These are phyloP conservation scores for Flagelloscypha sp. DNA, from an alignment of 768 basidiomycete species.

Conservation along the genomic window DNA sequence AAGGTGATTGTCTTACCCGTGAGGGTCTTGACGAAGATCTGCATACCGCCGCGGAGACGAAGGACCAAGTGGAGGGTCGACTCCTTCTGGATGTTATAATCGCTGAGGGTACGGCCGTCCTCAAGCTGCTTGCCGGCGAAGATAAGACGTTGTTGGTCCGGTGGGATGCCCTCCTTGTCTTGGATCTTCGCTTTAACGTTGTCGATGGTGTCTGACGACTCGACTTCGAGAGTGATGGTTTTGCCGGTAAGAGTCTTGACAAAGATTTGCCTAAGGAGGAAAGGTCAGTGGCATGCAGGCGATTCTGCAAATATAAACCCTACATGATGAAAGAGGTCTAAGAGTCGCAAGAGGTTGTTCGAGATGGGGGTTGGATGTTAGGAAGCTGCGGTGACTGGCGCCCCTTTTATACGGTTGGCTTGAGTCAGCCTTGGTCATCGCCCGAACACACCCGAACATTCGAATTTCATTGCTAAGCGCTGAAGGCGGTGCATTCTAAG, in stretches of 20 bases:
- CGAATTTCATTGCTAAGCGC: not conserved
- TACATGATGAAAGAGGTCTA: no score
- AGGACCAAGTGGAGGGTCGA: slow-evolving; percentile 86
- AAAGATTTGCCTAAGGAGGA: slow-evolving; percentile 90
- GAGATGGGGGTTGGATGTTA: no score
- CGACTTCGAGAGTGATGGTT: slow-evolving; percentile 85
- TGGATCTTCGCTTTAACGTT: slow-evolving; percentile 81
- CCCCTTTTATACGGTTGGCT: no score
- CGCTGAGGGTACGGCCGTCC: slow-evolving; percentile 84
- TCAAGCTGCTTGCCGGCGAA: slow-evolving; percentile 95
- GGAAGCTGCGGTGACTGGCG: no score
- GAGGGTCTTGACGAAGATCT: slow-evolving; percentile 74
- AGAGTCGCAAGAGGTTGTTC: no score
- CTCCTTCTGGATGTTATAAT: slow-evolving; percentile 95
- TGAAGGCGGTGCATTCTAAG: no score
- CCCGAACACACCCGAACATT: no score
- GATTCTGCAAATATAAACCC: no score
- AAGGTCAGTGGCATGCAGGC: no score
- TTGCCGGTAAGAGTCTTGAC: slow-evolving; percentile 86
- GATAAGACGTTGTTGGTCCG: slow-evolving; percentile 92
- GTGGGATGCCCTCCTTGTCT: slow-evolving; percentile 80
- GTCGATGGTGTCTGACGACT: slow-evolving; percentile 70
- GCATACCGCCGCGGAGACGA: slow-evolving; percentile 88
- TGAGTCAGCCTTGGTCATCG: no score
- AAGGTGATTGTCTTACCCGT: slow-evolving; percentile 92